Conservation (phyloP, 2,329 filamentous ascomycete species). For the Arthrobotrys musiformis region DNA sequence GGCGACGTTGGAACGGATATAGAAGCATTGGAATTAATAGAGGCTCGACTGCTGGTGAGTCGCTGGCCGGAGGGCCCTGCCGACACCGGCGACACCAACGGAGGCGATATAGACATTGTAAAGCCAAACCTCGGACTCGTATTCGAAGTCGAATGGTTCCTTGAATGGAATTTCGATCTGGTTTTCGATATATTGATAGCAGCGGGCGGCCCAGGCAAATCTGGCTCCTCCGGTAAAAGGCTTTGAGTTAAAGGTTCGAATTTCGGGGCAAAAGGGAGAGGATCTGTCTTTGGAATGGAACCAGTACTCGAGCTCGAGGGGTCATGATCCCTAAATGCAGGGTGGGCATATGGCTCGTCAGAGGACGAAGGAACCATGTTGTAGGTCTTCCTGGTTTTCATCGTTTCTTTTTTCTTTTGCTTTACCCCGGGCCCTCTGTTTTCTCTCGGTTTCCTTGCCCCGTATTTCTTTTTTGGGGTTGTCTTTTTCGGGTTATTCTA, state of each 20-base stretch:
- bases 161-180: background rate
- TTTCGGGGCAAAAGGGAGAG: conserved; percentile 39
- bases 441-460: background rate
- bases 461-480: background rate
- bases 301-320: background rate
- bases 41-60: background rate
- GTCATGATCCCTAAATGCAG: conserved; percentile 21
- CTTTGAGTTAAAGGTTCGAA: conserved; percentile 44
- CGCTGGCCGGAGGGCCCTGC: background rate
- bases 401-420: background rate
- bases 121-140: background rate
- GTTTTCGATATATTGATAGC: background rate
- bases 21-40: conserved; percentile 18
- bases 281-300: conserved; percentile 21
- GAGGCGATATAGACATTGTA: conserved; percentile 31
- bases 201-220: conserved; percentile 30
- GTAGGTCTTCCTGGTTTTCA: conserved; percentile 36
- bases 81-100: conserved; percentile 26
- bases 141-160: background rate
- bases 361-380: conserved; percentile 30
- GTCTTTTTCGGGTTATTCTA: background rate
- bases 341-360: conserved; percentile 25
- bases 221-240: conserved; percentile 30
- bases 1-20: conserved; percentile 19
- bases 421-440: background rate